A percentile compares a stretch with the other conserved stretches of the same genome.
Evolutionary conservation across 1,284 basidiomycete genomes (phyloP).

Genomic region (Fomitopsis schrenkii): DNA sequence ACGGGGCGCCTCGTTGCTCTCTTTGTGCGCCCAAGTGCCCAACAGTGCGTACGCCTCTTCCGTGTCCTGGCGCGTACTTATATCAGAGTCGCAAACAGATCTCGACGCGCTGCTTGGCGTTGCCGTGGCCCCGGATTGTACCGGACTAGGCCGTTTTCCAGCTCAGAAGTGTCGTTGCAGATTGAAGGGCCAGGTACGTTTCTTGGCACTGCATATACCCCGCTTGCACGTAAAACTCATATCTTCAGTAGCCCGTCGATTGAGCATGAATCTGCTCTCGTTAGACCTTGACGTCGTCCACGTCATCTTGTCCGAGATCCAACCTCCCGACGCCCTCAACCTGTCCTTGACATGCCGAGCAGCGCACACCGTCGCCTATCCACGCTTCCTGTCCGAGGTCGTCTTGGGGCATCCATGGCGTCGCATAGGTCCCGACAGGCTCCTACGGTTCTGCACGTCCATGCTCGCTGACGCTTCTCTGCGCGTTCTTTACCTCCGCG

Average conservation of each 20-base stretch:
- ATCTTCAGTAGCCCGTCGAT: background rate
- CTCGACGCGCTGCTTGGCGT: too few relatives aligned
- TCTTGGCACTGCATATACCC: too few relatives aligned
- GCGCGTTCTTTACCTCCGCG: background rate
- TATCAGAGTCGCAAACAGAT: too few relatives aligned
- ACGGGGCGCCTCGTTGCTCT: too few relatives aligned
- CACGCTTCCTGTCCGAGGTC: constrained; percentile 1
- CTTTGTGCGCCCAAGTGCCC: too few relatives aligned
- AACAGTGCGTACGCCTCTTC: too few relatives aligned
- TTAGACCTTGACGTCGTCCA: constrained; percentile 2
- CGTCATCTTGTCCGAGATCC: background rate
- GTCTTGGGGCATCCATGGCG: background rate
- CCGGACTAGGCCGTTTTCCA: too few relatives aligned
- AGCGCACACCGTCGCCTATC: background rate
- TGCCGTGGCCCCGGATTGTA: too few relatives aligned
- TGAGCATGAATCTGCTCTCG: constrained; percentile 1
- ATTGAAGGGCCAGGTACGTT: too few relatives aligned
- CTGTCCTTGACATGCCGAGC: constrained; percentile 1
- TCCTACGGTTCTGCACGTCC: background rate
- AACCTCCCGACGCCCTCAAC: background rate
- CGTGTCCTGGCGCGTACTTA: too few relatives aligned
- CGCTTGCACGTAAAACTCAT: background rate
- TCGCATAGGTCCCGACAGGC: background rate
- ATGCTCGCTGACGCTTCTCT: background rate
- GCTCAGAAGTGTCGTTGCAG: too few relatives aligned